Evolutionary conservation across 306 rosid species (phyloP).

Genomic region (Potentilla sterilis): DNA sequence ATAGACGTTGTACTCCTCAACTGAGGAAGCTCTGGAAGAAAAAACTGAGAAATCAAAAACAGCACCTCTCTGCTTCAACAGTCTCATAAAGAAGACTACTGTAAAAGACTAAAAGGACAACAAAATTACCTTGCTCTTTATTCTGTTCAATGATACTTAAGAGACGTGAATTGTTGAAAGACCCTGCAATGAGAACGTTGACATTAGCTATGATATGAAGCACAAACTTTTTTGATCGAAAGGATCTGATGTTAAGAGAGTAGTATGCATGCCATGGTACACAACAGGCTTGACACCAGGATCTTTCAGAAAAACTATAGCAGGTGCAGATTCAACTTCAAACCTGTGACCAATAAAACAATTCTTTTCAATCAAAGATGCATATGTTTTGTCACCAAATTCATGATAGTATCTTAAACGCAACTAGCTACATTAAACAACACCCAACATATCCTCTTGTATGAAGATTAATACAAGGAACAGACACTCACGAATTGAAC

Average conservation of each 20-base stretch:
- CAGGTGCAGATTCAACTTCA: slow-evolving; percentile 90
- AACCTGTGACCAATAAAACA: slow-evolving; percentile 48
- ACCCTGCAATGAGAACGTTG: slow-evolving; percentile 46
- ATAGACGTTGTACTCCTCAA: slow-evolving; percentile 74
- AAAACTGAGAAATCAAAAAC: slow-evolving; percentile 2
- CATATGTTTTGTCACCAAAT: slow-evolving; percentile 3
- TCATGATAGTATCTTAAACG: not conserved
- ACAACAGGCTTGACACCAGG: slow-evolving; percentile 88
- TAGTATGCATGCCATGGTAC: slow-evolving; percentile 53
- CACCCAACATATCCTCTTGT: not conserved
- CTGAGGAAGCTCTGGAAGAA: slow-evolving; percentile 65
- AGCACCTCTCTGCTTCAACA: not conserved
- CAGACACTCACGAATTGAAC: slow-evolving; percentile 69
- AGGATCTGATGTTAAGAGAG: slow-evolving; percentile 18
- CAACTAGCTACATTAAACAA: not conserved
- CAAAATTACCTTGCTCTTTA: slow-evolving; percentile 65
- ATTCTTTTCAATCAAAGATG: slow-evolving; percentile 1
- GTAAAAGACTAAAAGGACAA: not conserved
- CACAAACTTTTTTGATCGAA: slow-evolving; percentile 17
- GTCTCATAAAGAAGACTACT: not conserved
- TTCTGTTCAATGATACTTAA: slow-evolving; percentile 66
- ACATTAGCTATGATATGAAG: slow-evolving; percentile 24
- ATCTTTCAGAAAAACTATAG: slow-evolving; percentile 83
- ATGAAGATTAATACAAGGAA: not conserved
- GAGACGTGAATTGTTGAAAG: slow-evolving; percentile 50